phyloP scores from a whole-genome alignment of 2,329 filamentous ascomycete genomes.

The Gaeumannomyces tritici region DNA sequence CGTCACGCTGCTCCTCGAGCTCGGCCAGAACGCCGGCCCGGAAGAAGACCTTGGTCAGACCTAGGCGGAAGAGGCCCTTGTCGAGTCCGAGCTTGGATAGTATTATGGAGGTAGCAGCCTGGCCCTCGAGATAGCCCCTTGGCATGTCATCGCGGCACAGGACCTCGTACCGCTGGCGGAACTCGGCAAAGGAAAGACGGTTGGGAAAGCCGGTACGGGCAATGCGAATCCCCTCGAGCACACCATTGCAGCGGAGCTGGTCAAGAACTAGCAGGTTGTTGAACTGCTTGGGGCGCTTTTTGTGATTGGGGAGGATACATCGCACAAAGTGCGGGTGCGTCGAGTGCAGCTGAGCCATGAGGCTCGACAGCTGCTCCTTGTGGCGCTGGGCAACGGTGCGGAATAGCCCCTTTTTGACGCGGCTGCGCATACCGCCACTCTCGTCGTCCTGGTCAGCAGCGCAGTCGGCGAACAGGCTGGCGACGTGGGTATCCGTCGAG shows the following conservation, averaged over 20 bases:
- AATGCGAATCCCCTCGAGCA: conserved; percentile 96
- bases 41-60: conserved; percentile 97
- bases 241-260: conserved; percentile 96
- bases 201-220: conserved; percentile 96
- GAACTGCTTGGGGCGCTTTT: conserved; percentile 90
- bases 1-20: conserved; percentile 89
- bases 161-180: conserved; percentile 91
- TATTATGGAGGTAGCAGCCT: conserved; percentile 76
- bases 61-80: conserved; percentile 79
- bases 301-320: conserved; percentile 96
- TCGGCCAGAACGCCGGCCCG: conserved; percentile 91
- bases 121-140: conserved; percentile 83
- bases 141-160: conserved; percentile 74
- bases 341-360: conserved; percentile 90
- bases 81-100: conserved; percentile 83
- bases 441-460: conserved; percentile 67
- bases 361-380: conserved; percentile 93
- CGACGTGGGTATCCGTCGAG: conserved; percentile 76
- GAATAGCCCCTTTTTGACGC: conserved; percentile 96
- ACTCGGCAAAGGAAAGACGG: conserved; percentile 82
- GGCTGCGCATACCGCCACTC: conserved; percentile 54
- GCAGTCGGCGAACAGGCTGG: conserved; percentile 79
- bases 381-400: conserved; percentile 92
- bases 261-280: conserved; percentile 88
- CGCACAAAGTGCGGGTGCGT: conserved; percentile 98